phyloP scores from a whole-genome alignment of 2,329 filamentous ascomycete species.

The Xenoacremonium recifei region DNA sequence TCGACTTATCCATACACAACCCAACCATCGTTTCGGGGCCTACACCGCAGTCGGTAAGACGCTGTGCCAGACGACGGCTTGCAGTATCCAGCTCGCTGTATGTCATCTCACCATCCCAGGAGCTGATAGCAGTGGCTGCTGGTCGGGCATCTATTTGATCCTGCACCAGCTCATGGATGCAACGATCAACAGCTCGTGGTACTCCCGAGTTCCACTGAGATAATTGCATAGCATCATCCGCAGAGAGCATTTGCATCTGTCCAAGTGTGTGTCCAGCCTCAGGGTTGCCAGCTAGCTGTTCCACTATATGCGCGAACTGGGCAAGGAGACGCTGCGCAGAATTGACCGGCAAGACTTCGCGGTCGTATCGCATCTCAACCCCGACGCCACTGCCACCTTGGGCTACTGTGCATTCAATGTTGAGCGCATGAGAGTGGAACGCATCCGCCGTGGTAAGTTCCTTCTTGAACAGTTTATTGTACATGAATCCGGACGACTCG shows the following conservation, averaged over 20 bases:
- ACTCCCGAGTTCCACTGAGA: neutral
- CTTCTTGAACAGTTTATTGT: no score
- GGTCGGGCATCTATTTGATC: constrained; percentile 22
- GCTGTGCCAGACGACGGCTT: constrained; percentile 29
- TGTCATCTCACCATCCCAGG: constrained; percentile 43
- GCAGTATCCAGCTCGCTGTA: constrained; percentile 36
- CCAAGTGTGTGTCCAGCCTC: neutral
- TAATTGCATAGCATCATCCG: neutral
- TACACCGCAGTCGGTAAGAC: constrained; percentile 33
- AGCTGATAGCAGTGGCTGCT: constrained; percentile 35
- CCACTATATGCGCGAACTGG: neutral
- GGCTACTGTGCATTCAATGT: neutral
- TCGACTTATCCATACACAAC: constrained; percentile 38
- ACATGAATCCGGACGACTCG: no score
- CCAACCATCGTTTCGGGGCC: constrained; percentile 24
- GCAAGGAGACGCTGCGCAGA: neutral
- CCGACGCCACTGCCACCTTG: neutral
- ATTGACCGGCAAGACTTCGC: neutral
- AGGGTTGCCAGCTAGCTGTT: neutral
- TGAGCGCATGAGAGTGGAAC: neutral
- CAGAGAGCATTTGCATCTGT: neutral
- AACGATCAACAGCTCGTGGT: neutral
- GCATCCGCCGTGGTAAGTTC: neutral
- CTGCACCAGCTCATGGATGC: neutral
- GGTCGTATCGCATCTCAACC: neutral